Base-by-base conservation (phyloP, 139 green algal genomes). In the Trebouxia sp. region DNA sequence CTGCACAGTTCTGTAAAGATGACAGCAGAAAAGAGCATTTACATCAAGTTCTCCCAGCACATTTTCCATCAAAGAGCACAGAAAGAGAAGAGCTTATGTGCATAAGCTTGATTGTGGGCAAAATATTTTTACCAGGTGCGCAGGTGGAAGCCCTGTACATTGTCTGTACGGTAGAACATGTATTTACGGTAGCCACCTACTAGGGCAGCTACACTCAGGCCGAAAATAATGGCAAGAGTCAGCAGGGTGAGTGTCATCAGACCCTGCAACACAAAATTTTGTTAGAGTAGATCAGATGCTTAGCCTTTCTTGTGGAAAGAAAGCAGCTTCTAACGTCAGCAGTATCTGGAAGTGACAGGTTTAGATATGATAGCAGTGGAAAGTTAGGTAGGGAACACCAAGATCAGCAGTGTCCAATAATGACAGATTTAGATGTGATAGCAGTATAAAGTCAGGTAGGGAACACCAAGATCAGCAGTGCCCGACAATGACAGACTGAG, bases 91-190 rank as follows among this genome's bases (percentile, higher is more conserved):
- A n/a, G n/a, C n/a, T n/a, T n/a, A n/a, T n/a, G n/a, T n/a, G n/a
- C n/a, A n/a, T n/a, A n/a, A n/a, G n/a, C n/a, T n/a, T n/a, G n/a
- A n/a, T n/a, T n/a, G n/a, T n/a, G n/a, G n/a, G n/a, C n/a, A n/a
- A n/a, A n/a, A n/a, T n/a, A n/a, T n/a, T n/a, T 30, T 22, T 69
- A 69, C 58, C 58, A 69, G 28, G 58, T 69, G 11, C 58, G 28
- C 2, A 41, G 30, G 11, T 39, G 28, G 28, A 39, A 41, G 11
- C 58, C 58, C 24, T 39, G 1, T 26, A 30, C 24, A 0, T 41
- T 28, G 28, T 69, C 58, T 41, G 58, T 69, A 41, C 58, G 58
- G 30, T 69, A 69, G 20, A 76, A 76, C 66, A 53, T 48, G 66
- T 76, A 76, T 24, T 50, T 48, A 14, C 66, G 39, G 66, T 76